Conservation (phyloP, 495 filamentous ascomycete species). For the Niebla homalea region DNA sequence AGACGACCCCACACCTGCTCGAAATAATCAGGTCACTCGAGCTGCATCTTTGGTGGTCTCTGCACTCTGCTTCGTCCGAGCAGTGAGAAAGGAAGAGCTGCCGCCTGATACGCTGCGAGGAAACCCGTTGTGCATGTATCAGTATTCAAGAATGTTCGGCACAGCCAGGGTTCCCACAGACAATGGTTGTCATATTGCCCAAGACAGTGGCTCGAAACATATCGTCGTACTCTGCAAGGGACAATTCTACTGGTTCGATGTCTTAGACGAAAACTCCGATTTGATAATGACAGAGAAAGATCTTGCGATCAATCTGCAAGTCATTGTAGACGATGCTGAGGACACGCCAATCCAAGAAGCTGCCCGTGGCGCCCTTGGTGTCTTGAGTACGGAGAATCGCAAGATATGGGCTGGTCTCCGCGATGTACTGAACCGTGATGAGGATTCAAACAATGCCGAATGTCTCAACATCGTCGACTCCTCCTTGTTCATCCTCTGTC, state of each 20-base stretch:
- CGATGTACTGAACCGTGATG: slow-evolving; percentile 78
- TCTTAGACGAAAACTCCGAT: slow-evolving; percentile 85
- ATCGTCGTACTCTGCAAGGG: slow-evolving; percentile 90
- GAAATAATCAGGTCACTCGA: slow-evolving; percentile 91
- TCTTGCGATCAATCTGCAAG: slow-evolving; percentile 79
- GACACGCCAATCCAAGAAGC: slow-evolving; percentile 86
- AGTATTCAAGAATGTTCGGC: slow-evolving; percentile 91
- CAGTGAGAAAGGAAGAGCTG: slow-evolving; percentile 84
- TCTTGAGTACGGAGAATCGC: slow-evolving; percentile 90
- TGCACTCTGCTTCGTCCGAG: slow-evolving; percentile 81
- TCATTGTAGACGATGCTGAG: slow-evolving; percentile 78
- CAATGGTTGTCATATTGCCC: slow-evolving; percentile 89
- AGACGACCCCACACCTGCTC: slow-evolving; percentile 90
- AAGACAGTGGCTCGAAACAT: slow-evolving; percentile 79
- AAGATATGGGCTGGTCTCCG: slow-evolving; percentile 88
- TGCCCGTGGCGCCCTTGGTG: slow-evolving; percentile 83
- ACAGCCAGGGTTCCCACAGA: slow-evolving; percentile 91
- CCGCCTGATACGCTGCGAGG: slow-evolving; percentile 77
- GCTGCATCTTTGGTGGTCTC: slow-evolving; percentile 88
- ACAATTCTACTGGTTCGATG: slow-evolving; percentile 99
- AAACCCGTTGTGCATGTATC: slow-evolving; percentile 87
- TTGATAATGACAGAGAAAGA: slow-evolving; percentile 97
- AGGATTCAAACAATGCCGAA: slow-evolving; percentile 85
- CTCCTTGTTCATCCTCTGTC: slow-evolving; percentile 78
- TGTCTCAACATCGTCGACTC: slow-evolving; percentile 91